Conservation (phyloP, 169 alveolate species). For the Babesia ovis region DNA sequence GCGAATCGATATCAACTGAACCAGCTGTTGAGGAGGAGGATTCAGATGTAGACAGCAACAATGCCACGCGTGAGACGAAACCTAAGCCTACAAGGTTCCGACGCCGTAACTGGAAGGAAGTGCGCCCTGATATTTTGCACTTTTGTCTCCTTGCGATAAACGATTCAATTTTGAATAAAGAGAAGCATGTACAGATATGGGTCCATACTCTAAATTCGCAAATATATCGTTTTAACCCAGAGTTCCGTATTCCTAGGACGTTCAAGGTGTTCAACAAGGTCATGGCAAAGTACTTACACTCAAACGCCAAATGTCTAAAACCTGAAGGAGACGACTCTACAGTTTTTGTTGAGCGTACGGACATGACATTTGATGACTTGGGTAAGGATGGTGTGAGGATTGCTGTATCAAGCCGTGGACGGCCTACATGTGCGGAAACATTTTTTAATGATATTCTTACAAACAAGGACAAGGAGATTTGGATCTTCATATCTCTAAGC, state of each 20-base stretch:
- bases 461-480: slow-evolving; percentile 2
- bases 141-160: slow-evolving; percentile 71
- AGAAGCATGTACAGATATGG: slow-evolving; percentile 63
- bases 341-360: slow-evolving; percentile 45
- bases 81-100: neutral
- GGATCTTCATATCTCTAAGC: slow-evolving; percentile 36
- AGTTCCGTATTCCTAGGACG: slow-evolving; percentile 77
- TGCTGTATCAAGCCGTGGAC: slow-evolving; percentile 48
- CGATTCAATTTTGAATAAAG: slow-evolving; percentile 76
- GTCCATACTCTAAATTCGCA: slow-evolving; percentile 68
- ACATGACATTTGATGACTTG: slow-evolving; percentile 17
- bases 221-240: slow-evolving; percentile 62
- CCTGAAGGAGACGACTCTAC: slow-evolving; percentile 57
- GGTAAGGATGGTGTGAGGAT: slow-evolving; percentile 35
- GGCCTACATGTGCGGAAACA: neutral
- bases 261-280: slow-evolving; percentile 78
- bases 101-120: slow-evolving; percentile 55
- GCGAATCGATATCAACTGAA: slow-evolving; percentile 4
- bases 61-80: neutral
- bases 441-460: slow-evolving; percentile 10
- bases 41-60: neutral
- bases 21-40: slow-evolving; percentile 9
- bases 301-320: slow-evolving; percentile 41
- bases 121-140: slow-evolving; percentile 66
- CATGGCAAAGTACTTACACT: slow-evolving; percentile 54